Base-by-base conservation (phyloP, 352 stramenopile species). In the Phytopythium delawarense region DNA sequence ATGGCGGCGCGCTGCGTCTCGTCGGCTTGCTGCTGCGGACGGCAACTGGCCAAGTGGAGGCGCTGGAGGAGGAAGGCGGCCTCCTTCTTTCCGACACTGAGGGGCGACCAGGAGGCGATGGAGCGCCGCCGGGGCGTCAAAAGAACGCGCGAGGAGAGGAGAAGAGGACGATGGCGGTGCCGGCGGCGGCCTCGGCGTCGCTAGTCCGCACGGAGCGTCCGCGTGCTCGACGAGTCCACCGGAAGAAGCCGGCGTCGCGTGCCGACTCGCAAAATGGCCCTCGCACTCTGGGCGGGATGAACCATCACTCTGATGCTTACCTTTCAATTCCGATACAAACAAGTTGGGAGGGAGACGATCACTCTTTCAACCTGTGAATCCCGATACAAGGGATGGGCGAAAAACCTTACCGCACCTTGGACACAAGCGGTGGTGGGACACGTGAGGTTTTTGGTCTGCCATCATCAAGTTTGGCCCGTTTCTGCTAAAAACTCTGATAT, bases 1-100 rank as follows among this genome's bases (percentile, higher is more conserved):
- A 86, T 87, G 28, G 45, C 28, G 37, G 23, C 48, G 25, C 25
- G 23, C 3, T 30, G 3, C 9, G 2, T 11, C 48, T 3, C 15
- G 13, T 35, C 46, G 9, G 12, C 42, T 48, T 48, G 12, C 42
- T 35, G 21, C 11, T 11, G 23, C 18, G 8, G 45, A 1, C 15
- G 23, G 23, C 11, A 34, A 37, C 0, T 7, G 48, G 1, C 46
- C 23, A n/a, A 53, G 12, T n/a, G 23, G 12, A 9, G 44, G 7
- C 18, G 44, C 16, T 48, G 16, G 39, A 39, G 34, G 34, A 39
- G 34, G 34, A 39, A 8, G 16, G 15, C 16, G 6, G 18, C 21
- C 2, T 8, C 12, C 23, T 32, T 39, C 48, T 37, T 54, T 54
- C 25, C 13, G 20, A 13, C 25, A 4, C 3, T 9, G 25, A 5